A percentile compares a stretch with the other conserved stretches of the same genome.
These are phyloP conservation scores for Solanum pinnatisectum DNA, from an alignment of 257 asterid genomes.

Conservation along the genomic window DNA sequence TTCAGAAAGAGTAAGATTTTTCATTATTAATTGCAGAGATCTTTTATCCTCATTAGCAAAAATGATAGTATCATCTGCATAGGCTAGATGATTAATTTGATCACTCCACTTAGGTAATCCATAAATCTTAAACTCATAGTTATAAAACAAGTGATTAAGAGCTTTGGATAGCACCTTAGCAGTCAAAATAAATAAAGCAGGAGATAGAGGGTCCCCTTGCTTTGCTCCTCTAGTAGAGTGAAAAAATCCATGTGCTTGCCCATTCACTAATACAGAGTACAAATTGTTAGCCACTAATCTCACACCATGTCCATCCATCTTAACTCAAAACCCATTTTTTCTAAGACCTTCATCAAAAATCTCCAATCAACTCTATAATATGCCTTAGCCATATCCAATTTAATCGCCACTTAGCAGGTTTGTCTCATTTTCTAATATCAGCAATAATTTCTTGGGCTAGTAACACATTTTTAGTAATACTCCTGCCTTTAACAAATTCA, in stretches of 20 bases:
- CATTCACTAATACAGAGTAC: neutral
- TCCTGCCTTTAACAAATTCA: neutral
- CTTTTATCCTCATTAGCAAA: neutral
- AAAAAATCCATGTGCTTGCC: too few species aligned
- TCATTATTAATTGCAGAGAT: neutral
- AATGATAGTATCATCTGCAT: neutral
- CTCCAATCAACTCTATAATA: neutral
- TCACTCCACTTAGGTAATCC: neutral
- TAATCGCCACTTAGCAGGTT: neutral
- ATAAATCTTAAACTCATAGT: neutral
- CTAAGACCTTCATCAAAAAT: neutral
- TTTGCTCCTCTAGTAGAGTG: neutral
- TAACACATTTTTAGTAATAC: neutral
- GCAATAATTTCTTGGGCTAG: neutral
- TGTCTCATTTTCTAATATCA: neutral
- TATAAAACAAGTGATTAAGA: neutral
- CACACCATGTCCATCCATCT: neutral
- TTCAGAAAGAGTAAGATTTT: neutral
- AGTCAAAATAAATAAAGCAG: neutral
- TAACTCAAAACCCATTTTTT: too few species aligned
- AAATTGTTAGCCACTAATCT: neutral
- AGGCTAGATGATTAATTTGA: neutral
- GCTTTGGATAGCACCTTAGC: neutral
- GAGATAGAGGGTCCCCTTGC: neutral
- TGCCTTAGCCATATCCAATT: neutral